Evolutionary conservation across 495 filamentous ascomycete genomes (phyloP).

Genomic region (Annulohypoxylon nitens): DNA sequence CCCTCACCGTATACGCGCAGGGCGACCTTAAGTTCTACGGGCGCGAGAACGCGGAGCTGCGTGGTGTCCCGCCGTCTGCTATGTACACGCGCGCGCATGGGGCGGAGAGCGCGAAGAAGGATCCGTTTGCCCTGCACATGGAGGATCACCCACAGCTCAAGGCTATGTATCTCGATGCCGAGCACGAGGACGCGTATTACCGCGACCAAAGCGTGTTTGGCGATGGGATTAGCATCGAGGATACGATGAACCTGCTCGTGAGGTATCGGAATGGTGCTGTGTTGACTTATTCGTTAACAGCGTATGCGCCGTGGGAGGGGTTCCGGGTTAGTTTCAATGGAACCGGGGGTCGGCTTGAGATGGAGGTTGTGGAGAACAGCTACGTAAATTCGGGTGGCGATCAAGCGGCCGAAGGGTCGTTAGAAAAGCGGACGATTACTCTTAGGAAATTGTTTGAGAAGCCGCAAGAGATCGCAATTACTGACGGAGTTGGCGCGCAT

Average conservation of each 20-base stretch:
- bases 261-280: slow-evolving; percentile 67
- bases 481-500: slow-evolving; percentile 56
- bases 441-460: slow-evolving; percentile 60
- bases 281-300: slow-evolving; percentile 61
- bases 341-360: slow-evolving; percentile 59
- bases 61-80: slow-evolving; percentile 51
- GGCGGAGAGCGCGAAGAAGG: slow-evolving; percentile 50
- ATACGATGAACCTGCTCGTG: slow-evolving; percentile 70
- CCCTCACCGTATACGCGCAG: slow-evolving; percentile 60
- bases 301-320: slow-evolving; percentile 65
- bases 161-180: slow-evolving; percentile 68
- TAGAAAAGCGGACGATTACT: slow-evolving; percentile 55
- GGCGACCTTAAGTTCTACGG: slow-evolving; percentile 64
- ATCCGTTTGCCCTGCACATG: slow-evolving; percentile 67
- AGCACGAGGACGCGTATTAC: slow-evolving; percentile 70
- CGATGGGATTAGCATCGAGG: slow-evolving; percentile 71
- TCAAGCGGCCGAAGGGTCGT: slow-evolving; percentile 58
- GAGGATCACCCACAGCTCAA: slow-evolving; percentile 64
- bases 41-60: slow-evolving; percentile 59
- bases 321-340: slow-evolving; percentile 63
- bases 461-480: slow-evolving; percentile 59
- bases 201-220: slow-evolving; percentile 71
- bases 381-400: slow-evolving; percentile 64
- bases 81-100: slow-evolving; percentile 58
- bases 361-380: slow-evolving; percentile 64